Percentiles rank a stretch among this genome's conserved stretches.
Evolutionary conservation across 768 basidiomycete genomes (phyloP).

Genomic region (Collybia sordida): DNA sequence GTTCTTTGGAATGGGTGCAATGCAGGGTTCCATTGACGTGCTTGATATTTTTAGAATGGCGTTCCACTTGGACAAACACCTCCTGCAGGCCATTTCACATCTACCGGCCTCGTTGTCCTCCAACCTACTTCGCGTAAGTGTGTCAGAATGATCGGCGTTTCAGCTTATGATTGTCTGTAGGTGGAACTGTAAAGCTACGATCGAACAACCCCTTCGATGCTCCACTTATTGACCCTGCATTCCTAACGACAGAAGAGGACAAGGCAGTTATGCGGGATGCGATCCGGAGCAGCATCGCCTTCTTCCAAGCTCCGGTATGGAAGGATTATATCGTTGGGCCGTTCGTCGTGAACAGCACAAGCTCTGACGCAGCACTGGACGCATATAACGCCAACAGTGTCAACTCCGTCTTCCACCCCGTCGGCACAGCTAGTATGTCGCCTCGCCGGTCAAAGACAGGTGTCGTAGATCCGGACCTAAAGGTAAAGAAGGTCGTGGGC

Average conservation of each 20-base stretch:
- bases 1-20: not conserved
- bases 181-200: slow-evolving; percentile 22
- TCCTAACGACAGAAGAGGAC: slow-evolving; percentile 27
- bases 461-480: slow-evolving; percentile 31
- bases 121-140: slow-evolving; percentile 16
- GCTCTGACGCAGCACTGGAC: slow-evolving; percentile 20
- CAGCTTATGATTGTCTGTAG: slow-evolving; percentile 6
- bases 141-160: slow-evolving; percentile 2
- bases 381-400: slow-evolving; percentile 18
- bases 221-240: slow-evolving; percentile 46
- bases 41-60: slow-evolving; percentile 7
- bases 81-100: slow-evolving; percentile 11
- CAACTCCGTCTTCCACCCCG: slow-evolving; percentile 18
- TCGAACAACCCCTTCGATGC: slow-evolving; percentile 41
- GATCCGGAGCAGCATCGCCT: slow-evolving; percentile 13
- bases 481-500: slow-evolving; percentile 26
- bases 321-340: slow-evolving; percentile 16
- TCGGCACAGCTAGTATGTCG: slow-evolving; percentile 27
- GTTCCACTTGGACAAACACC: slow-evolving; percentile 8
- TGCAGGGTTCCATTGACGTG: not conserved
- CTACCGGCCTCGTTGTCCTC: slow-evolving; percentile 11
- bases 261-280: slow-evolving; percentile 22
- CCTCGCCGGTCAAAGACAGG: slow-evolving; percentile 19
- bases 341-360: slow-evolving; percentile 2
- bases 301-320: slow-evolving; percentile 16